Base-by-base conservation (phyloP, 148 eudicot genomes). In the Spergularia bocconei region DNA sequence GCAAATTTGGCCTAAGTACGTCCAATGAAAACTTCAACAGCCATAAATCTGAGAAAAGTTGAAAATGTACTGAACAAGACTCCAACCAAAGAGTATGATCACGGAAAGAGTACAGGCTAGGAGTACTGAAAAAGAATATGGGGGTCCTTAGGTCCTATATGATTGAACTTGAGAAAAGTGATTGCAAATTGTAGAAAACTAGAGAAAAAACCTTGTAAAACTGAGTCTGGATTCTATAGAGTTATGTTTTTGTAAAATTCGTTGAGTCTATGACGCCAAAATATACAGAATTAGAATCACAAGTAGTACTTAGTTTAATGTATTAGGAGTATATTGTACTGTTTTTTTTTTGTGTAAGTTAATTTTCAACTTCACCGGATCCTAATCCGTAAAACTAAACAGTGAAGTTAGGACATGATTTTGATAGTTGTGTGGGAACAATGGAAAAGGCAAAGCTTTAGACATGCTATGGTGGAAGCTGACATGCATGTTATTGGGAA, bases 381-480 rank as follows among this genome's bases (percentile, higher is more conserved):
- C 36, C 36, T 58, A 4, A 51, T 15, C n/a, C 23, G 29, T 11
- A 11, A 38, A 47, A 25, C 21, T n/a, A 62, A 29, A 78, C 71
- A 78, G 76, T 54, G 76, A 78, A 78, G 69, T 78, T 78, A 78
- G 80, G 80, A 72, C 80, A 78, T 78, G 79, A 77, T 70, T 61
- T 77, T 62, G 79, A 77, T 77, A 13, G 75, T 77, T 70, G 52
- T 21, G 62, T 61, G 51, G 74, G 60, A 51, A 75, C 12, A 21
- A 48, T 48, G 50, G 15, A 60, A 68, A 57, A 68, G 48, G 13
- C 48, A 58, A 57, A 68, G 67, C 13, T 29, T 29, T 47, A 69
- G 15, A 53, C 48, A 48, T 39, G 14, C 10, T 48, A 69, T 62
- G 72, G 75, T 78, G 80, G 80, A 78, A 62, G 70, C 36, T 78